These are phyloP conservation scores for Cordyceps militaris DNA, from an alignment of 2,329 filamentous ascomycete species.

Conservation along the genomic window DNA sequence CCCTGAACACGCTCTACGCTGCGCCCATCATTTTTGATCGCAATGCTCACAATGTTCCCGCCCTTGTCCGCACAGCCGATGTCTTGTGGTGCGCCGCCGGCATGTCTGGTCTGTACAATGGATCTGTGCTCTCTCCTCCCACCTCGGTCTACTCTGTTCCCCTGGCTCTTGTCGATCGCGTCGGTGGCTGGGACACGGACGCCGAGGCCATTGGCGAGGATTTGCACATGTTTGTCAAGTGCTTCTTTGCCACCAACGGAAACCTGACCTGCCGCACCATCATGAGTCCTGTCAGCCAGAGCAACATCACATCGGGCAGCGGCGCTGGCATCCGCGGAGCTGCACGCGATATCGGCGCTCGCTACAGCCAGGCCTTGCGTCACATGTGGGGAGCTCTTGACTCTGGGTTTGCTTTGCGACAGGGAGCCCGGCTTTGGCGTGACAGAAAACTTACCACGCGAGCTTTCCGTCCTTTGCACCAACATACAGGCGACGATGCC, in stretches of 20 bases:
- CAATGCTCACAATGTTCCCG: conserved; percentile 61
- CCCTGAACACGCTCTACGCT: conserved; percentile 57
- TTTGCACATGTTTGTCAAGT: conserved; percentile 72
- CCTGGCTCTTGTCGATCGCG: conserved; percentile 57
- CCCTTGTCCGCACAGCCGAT: conserved; percentile 63
- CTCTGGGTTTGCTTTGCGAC: conserved; percentile 57
- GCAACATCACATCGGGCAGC: conserved; percentile 58
- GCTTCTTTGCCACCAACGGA: conserved; percentile 67
- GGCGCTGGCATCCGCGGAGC: conserved; percentile 43
- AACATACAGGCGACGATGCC: conserved; percentile 35
- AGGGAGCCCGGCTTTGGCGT: conserved; percentile 49
- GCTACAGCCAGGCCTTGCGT: conserved; percentile 64
- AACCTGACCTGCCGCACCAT: conserved; percentile 59
- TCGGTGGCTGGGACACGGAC: conserved; percentile 66
- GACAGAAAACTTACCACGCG: conserved; percentile 50
- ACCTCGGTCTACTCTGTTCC: conserved; percentile 69
- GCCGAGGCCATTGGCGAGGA: conserved; percentile 69
- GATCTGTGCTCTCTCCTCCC: conserved; percentile 59
- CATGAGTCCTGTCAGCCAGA: conserved; percentile 64
- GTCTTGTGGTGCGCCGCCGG: conserved; percentile 66
- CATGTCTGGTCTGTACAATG: conserved; percentile 59
- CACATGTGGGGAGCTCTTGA: conserved; percentile 73
- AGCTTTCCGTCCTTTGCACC: conserved; percentile 50
- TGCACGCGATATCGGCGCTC: conserved; percentile 52
- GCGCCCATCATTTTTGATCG: conserved; percentile 69